Percentiles rank a stretch among this genome's conserved stretches.
These are phyloP conservation scores for Rosa lucieae DNA, from an alignment of 306 rosid genomes.

Conservation along the genomic window DNA sequence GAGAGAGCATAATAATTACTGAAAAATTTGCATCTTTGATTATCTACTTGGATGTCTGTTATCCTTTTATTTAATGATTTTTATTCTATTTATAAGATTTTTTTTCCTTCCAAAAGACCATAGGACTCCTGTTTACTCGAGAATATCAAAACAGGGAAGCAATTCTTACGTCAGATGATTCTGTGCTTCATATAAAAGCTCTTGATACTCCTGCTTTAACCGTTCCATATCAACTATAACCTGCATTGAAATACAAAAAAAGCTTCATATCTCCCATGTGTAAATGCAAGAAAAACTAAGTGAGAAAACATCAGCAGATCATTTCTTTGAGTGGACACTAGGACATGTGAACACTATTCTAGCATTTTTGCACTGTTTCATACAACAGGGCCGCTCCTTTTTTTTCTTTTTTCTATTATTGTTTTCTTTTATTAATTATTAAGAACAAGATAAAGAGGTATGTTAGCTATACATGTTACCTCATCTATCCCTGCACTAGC, in stretches of 20 bases:
- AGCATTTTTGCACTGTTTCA: neutral
- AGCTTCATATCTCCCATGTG: neutral
- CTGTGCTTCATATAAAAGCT: constrained; percentile 51
- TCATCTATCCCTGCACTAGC: constrained; percentile 95
- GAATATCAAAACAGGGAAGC: constrained; percentile 5
- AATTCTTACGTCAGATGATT: constrained; percentile 64
- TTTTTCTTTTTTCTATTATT: neutral
- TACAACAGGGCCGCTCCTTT: neutral
- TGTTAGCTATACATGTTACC: constrained; percentile 41
- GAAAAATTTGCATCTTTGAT: neutral
- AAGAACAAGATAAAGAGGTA: neutral
- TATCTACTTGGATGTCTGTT: constrained; percentile 1
- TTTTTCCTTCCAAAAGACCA: neutral
- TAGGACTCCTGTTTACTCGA: constrained; percentile 7
- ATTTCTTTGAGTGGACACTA: neutral
- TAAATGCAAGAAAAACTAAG: neutral
- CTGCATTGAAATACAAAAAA: constrained; percentile 41
- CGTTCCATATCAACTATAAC: constrained; percentile 86
- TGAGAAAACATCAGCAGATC: neutral
- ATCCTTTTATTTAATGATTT: neutral
- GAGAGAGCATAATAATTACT: neutral
- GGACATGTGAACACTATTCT: neutral
- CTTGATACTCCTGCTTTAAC: constrained; percentile 66
- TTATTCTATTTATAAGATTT: neutral
- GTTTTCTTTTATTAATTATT: neutral